phyloP scores from a whole-genome alignment of 805 yeast genomes.

The Nakazawaea ernobii region DNA sequence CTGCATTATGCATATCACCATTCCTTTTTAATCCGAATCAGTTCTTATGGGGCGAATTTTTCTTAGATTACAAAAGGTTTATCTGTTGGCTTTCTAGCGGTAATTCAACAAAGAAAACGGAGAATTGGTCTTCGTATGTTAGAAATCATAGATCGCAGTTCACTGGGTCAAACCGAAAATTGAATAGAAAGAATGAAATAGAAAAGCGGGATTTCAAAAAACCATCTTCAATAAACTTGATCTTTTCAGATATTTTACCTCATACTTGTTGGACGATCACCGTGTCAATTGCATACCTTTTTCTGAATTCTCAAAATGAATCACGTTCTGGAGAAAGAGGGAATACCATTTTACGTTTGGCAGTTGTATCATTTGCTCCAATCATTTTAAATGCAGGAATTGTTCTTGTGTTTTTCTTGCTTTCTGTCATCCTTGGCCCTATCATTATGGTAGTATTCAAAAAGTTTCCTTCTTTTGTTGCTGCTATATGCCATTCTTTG shows the following conservation, averaged over 20 bases:
- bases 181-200: constrained; percentile 31
- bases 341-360: constrained; percentile 37
- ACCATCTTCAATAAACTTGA: constrained; percentile 41
- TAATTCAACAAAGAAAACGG: constrained; percentile 30
- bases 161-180: constrained; percentile 49
- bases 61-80: constrained; percentile 58
- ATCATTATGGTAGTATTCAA: constrained; percentile 35
- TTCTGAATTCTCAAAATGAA: constrained; percentile 50
- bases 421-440: constrained; percentile 49
- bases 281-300: constrained; percentile 42
- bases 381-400: constrained; percentile 35
- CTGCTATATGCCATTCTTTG: constrained; percentile 48
- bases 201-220: constrained; percentile 38
- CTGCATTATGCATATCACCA: constrained; percentile 65
- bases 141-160: constrained; percentile 46
- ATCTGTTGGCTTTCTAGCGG: constrained; percentile 49
- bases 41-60: constrained; percentile 62
- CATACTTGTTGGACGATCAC: constrained; percentile 28
- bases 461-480: constrained; percentile 45
- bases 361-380: constrained; percentile 42
- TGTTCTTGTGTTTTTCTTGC: constrained; percentile 32
- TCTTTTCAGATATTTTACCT: constrained; percentile 35
- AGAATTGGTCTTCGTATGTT: constrained; percentile 43
- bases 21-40: constrained; percentile 76
- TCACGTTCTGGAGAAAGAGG: constrained; percentile 25